A percentile compares a stretch with the other conserved stretches of the same genome.
Evolutionary conservation across 2,329 filamentous ascomycete genomes (phyloP).

Genomic region (Pestalotiopsis sp.): DNA sequence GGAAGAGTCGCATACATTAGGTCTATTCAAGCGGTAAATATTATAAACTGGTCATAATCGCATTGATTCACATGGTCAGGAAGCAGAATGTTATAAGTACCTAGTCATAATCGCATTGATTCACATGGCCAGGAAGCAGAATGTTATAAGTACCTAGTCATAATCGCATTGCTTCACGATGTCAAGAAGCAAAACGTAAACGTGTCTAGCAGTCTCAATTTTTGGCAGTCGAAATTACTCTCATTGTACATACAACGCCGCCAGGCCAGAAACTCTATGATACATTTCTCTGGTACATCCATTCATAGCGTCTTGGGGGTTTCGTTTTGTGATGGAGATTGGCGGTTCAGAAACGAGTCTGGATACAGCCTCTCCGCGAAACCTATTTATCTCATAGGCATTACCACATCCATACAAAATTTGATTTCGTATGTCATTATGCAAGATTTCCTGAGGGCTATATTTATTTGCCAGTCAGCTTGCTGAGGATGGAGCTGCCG

Average conservation of each 20-base stretch:
- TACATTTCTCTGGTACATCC: conserved; percentile 2
- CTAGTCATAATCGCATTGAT: no score
- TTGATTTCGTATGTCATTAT: neutral
- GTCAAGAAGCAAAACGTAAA: neutral
- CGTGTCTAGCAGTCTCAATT: conserved; percentile 8
- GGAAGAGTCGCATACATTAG: no score
- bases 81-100: no score
- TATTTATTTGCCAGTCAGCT: conserved; percentile 36
- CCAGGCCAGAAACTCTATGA: conserved; percentile 7
- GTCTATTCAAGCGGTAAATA: no score
- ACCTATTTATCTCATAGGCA: neutral
- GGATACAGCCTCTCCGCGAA: neutral
- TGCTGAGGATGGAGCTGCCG: conserved; percentile 43
- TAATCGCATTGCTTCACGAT: neutral
- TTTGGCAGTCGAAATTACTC: conserved; percentile 7
- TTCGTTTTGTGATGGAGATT: neutral
- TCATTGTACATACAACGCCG: conserved; percentile 13
- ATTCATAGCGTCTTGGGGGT: neutral
- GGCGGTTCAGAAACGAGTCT: neutral
- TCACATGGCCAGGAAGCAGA: no score
- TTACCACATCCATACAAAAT: conserved; percentile 3
- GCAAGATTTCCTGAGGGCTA: neutral
- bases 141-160: no score
- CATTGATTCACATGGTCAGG: no score
- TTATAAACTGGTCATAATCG: no score